Evolutionary conservation across 768 basidiomycete genomes (phyloP).

Genomic region (Termitomyces bulborhizus): DNA sequence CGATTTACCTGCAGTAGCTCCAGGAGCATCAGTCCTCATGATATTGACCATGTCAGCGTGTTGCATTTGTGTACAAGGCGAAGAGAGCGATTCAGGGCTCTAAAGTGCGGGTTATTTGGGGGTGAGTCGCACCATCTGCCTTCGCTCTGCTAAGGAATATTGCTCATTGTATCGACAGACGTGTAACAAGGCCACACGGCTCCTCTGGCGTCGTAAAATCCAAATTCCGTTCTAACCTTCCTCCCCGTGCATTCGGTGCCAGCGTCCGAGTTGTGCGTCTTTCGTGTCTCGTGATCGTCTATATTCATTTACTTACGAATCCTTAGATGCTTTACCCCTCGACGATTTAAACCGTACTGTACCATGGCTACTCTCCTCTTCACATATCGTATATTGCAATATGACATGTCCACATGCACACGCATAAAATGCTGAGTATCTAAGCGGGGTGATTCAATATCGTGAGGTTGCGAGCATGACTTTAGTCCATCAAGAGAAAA

Average conservation of each 20-base stretch:
- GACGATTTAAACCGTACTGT: slow-evolving; percentile 53
- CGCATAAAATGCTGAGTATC: slow-evolving; percentile 5
- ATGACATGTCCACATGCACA: slow-evolving; percentile 37
- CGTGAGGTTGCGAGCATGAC: neutral
- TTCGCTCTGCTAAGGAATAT: neutral
- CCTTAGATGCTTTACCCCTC: slow-evolving; percentile 89
- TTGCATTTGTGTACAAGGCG: slow-evolving; percentile 97
- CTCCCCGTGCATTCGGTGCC: slow-evolving; percentile 91
- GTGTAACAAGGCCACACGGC: slow-evolving; percentile 91
- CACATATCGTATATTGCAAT: slow-evolving; percentile 38
- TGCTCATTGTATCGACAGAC: slow-evolving; percentile 36
- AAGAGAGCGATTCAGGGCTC: slow-evolving; percentile 92
- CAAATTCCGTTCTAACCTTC: slow-evolving; percentile 94
- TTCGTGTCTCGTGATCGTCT: neutral
- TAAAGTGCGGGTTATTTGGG: slow-evolving; percentile 98
- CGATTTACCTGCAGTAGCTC: slow-evolving; percentile 15
- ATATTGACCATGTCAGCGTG: slow-evolving; percentile 48
- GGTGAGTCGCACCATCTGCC: slow-evolving; percentile 42
- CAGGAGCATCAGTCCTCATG: neutral
- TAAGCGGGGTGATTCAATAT: neutral
- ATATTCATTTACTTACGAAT: slow-evolving; percentile 4
- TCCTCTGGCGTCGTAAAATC: slow-evolving; percentile 93
- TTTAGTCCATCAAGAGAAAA: neutral
- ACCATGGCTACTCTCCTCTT: slow-evolving; percentile 27
- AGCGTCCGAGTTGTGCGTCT: slow-evolving; percentile 80